Evolutionary conservation across 176 grass and related monocot genomes (phyloP).

Genomic region (Melocanna baccifera): DNA sequence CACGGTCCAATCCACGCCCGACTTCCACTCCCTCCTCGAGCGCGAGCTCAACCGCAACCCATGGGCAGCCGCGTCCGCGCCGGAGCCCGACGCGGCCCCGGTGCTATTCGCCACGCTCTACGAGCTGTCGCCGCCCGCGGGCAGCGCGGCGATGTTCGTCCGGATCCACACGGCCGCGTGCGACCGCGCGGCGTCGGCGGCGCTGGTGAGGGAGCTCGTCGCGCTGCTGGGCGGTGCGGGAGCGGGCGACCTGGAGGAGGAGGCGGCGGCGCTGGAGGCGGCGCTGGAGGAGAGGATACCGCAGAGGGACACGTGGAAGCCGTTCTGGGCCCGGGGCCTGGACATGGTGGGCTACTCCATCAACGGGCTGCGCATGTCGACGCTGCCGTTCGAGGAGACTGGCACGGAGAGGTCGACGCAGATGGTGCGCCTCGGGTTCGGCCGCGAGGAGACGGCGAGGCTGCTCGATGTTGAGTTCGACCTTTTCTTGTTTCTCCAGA

Average conservation of each 20-base stretch:
- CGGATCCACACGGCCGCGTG: conserved; percentile 72
- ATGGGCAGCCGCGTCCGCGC: conserved; percentile 35
- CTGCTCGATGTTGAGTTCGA: conserved; percentile 69
- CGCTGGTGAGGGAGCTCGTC: conserved; percentile 56
- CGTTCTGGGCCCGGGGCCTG: conserved; percentile 83
- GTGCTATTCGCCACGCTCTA: conserved; percentile 66
- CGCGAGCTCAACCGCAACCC: conserved; percentile 80
- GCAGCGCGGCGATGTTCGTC: conserved; percentile 45
- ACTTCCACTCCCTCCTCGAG: conserved; percentile 69
- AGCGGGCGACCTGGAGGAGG: conserved; percentile 4
- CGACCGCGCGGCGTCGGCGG: conserved; percentile 53
- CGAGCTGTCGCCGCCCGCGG: conserved; percentile 23
- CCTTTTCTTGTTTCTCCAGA: background rate
- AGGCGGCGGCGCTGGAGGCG: conserved; percentile 32
- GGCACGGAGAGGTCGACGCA: conserved; percentile 52
- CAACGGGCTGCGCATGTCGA: conserved; percentile 74
- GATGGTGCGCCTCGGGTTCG: conserved; percentile 51
- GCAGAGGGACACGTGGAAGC: conserved; percentile 65
- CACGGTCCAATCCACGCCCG: background rate
- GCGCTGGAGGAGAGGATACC: conserved; percentile 69
- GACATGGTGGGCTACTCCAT: conserved; percentile 88
- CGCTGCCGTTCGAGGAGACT: conserved; percentile 57
- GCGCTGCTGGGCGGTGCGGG: conserved; percentile 26
- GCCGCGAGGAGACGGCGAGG: conserved; percentile 50
- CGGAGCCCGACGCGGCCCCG: conserved; percentile 13